Conservation (phyloP, 1,284 basidiomycete species). For the Phaffia rhodozyma region DNA sequence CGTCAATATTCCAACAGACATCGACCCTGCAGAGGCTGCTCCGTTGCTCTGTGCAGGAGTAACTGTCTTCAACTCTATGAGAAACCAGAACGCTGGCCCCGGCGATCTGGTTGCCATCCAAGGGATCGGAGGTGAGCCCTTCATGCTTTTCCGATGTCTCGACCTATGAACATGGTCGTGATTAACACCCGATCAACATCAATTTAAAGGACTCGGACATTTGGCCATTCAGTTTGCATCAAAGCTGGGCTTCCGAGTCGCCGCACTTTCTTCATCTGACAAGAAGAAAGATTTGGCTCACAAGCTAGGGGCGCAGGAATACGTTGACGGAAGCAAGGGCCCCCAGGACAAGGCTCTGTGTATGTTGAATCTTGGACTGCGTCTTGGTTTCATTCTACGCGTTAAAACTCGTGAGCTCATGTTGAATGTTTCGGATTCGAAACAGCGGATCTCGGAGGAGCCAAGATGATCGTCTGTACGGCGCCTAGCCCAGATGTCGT, state of each 20-base stretch:
- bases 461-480: conserved; percentile 28
- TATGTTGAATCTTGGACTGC: not conserved
- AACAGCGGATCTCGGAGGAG: conserved; percentile 35
- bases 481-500: conserved; percentile 31
- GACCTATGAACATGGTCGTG: not conserved
- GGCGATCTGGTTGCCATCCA: conserved; percentile 35
- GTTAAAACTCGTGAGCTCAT: conserved; percentile 16
- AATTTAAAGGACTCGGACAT: conserved; percentile 26
- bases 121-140: conserved; percentile 31
- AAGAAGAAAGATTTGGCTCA: conserved; percentile 22
- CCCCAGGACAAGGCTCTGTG: not conserved
- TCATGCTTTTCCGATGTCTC: not conserved
- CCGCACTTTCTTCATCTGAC: conserved; percentile 21
- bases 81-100: conserved; percentile 28
- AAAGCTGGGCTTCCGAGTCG: conserved; percentile 17
- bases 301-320: conserved; percentile 22
- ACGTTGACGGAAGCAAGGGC: conserved; percentile 21
- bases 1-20: conserved; percentile 28
- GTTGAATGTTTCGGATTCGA: conserved; percentile 21
- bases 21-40: conserved; percentile 35
- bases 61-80: conserved; percentile 34
- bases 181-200: not conserved
- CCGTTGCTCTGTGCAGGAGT: conserved; percentile 36
- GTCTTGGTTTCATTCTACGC: not conserved
- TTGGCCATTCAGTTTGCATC: conserved; percentile 22